Evolutionary conservation across 352 stramenopile genomes (phyloP).

Genomic region (Sclerospora graminicola): DNA sequence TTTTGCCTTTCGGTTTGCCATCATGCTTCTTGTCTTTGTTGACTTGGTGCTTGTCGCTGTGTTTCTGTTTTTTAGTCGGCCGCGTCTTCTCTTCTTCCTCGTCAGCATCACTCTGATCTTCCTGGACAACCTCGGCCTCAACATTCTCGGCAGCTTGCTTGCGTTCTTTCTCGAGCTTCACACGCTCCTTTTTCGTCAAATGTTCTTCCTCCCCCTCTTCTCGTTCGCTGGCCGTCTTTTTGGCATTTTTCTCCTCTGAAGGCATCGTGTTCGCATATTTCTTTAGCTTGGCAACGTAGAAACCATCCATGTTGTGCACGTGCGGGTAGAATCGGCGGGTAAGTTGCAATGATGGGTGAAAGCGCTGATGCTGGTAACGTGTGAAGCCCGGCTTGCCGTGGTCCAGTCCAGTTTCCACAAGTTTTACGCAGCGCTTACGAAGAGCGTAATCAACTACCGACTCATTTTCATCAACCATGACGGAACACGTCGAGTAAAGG

Average conservation of each 20-base stretch:
- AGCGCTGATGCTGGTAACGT: constrained; percentile 94
- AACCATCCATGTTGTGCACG: constrained; percentile 99
- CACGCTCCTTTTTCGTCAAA: constrained; percentile 76
- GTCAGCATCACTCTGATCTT: constrained; percentile 42
- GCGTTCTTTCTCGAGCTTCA: constrained; percentile 60
- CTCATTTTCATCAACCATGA: constrained; percentile 92
- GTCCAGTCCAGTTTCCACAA: constrained; percentile 96
- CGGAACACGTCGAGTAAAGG: constrained; percentile 98
- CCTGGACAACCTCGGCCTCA: constrained; percentile 46
- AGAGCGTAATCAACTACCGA: constrained; percentile 99
- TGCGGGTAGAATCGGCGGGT: constrained; percentile 99
- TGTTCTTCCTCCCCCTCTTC: constrained; percentile 60
- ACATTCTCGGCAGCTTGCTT: constrained; percentile 71
- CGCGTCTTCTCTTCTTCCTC: constrained; percentile 29
- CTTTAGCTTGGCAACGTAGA: constrained; percentile 99
- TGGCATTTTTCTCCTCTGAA: constrained; percentile 56
- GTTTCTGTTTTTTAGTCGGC: constrained; percentile 38
- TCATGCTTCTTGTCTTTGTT: constrained; percentile 24
- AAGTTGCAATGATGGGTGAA: constrained; percentile 94
- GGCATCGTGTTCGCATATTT: constrained; percentile 94
- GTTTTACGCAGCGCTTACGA: constrained; percentile 95
- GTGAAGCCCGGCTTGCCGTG: constrained; percentile 92
- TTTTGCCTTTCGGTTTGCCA: constrained; percentile 33
- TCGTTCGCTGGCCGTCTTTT: constrained; percentile 62
- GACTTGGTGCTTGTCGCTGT: constrained; percentile 14